phyloP scores from a whole-genome alignment of 2,329 filamentous ascomycete genomes.

The Penicillium sp. region DNA sequence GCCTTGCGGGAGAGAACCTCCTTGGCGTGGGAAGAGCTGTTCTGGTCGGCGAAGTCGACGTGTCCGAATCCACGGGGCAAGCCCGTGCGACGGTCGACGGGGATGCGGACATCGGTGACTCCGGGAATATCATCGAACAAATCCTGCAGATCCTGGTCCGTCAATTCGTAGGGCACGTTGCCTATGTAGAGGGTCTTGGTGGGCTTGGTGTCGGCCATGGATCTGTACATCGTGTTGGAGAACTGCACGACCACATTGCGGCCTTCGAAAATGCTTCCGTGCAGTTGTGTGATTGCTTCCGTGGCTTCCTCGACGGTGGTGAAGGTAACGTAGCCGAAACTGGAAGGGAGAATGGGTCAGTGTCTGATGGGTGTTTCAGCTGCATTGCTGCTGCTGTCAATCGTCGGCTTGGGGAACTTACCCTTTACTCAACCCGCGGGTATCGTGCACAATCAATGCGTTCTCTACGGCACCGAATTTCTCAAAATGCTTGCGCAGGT shows the following conservation, averaged over 20 bases:
- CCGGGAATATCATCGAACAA: constrained; percentile 70
- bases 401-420: constrained; percentile 36
- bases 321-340: constrained; percentile 67
- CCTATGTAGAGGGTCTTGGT: constrained; percentile 74
- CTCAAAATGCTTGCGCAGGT: constrained; percentile 59
- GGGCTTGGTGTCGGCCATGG: constrained; percentile 37
- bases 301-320: constrained; percentile 52
- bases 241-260: constrained; percentile 63
- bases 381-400: not conserved
- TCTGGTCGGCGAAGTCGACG: constrained; percentile 70
- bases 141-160: constrained; percentile 75
- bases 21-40: constrained; percentile 61
- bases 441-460: constrained; percentile 59
- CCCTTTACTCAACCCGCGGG: constrained; percentile 67
- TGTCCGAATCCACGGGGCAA: constrained; percentile 82
- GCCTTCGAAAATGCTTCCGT: constrained; percentile 62
- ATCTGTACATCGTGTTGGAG: constrained; percentile 36
- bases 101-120: constrained; percentile 73
- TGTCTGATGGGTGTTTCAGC: not conserved
- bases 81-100: constrained; percentile 76
- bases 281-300: constrained; percentile 56
- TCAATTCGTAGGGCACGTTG: constrained; percentile 83
- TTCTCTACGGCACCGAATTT: constrained; percentile 57
- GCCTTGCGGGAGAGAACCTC: constrained; percentile 55
- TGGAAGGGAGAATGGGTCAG: constrained; percentile 30